Evolutionary conservation across 2,329 filamentous ascomycete species (phyloP).

Genomic region (Xylaria sp.): DNA sequence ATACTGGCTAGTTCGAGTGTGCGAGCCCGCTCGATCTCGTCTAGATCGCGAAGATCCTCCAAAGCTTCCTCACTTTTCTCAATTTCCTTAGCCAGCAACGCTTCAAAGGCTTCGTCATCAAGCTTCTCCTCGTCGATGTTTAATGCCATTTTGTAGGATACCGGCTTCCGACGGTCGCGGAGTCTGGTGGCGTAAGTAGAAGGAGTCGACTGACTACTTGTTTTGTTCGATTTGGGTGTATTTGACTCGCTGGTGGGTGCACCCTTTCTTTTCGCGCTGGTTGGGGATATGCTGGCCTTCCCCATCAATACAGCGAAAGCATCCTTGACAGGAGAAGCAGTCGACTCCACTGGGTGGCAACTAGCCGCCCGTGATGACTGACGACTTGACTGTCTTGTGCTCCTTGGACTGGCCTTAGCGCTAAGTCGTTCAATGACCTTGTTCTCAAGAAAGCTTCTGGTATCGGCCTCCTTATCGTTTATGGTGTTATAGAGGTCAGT

Average conservation of each 20-base stretch:
- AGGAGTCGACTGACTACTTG: conserved; percentile 71
- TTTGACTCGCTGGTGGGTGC: conserved; percentile 32
- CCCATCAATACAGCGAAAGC: conserved; percentile 52
- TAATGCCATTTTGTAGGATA: conserved; percentile 51
- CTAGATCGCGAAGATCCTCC: conserved; percentile 39
- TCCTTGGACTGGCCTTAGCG: conserved; percentile 41
- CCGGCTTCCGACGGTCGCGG: conserved; percentile 42
- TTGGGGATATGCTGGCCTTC: conserved; percentile 29
- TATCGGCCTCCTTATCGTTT: conserved; percentile 52
- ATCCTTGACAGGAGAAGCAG: conserved; percentile 33
- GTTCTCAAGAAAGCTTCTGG: conserved; percentile 73
- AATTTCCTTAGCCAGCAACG: conserved; percentile 63
- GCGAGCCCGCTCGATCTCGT: conserved; percentile 59
- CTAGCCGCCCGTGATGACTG: conserved; percentile 39
- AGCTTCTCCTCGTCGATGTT: conserved; percentile 58
- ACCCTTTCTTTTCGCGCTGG: conserved; percentile 35
- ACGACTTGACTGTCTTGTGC: conserved; percentile 32
- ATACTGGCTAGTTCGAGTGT: conserved; percentile 72
- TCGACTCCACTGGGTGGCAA: conserved; percentile 19
- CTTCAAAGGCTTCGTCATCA: conserved; percentile 80
- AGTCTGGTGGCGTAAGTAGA: conserved; percentile 39
- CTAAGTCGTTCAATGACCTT: conserved; percentile 65
- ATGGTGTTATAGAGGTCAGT: conserved; percentile 77
- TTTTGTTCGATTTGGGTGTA: conserved; percentile 63
- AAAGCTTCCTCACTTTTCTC: conserved; percentile 38